Conservation (phyloP, 306 rosid species). For the Rubus idaeus region DNA sequence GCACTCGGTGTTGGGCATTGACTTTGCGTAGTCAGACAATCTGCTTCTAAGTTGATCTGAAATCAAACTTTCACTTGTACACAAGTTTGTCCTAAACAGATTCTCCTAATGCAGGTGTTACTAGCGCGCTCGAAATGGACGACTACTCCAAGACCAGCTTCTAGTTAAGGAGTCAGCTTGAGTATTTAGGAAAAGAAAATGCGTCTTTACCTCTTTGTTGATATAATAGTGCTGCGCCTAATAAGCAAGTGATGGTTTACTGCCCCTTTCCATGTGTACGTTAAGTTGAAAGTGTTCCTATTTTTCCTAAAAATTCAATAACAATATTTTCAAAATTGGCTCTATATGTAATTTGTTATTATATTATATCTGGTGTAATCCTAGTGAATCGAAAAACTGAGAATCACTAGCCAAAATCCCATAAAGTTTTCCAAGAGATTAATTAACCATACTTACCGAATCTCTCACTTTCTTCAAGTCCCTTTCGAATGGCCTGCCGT, state of each 20-base stretch:
- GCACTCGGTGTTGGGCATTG: neutral
- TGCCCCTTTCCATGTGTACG: neutral
- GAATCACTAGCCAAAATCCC: neutral
- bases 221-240: neutral
- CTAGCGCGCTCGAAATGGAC: neutral
- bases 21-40: neutral
- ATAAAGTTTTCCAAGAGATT: neutral
- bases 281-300: neutral
- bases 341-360: neutral
- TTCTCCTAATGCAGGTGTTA: neutral
- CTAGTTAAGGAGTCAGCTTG: neutral
- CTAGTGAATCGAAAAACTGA: neutral
- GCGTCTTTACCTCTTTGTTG: neutral
- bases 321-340: neutral
- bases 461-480: neutral
- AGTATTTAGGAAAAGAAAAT: neutral
- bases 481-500: conserved; percentile 3
- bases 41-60: neutral
- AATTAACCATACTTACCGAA: neutral
- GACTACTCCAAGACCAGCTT: neutral
- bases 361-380: neutral
- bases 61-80: neutral
- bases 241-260: neutral
- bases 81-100: neutral
- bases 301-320: neutral